Base-by-base conservation (phyloP, 768 basidiomycete genomes). In the Termitomyces sp. region DNA sequence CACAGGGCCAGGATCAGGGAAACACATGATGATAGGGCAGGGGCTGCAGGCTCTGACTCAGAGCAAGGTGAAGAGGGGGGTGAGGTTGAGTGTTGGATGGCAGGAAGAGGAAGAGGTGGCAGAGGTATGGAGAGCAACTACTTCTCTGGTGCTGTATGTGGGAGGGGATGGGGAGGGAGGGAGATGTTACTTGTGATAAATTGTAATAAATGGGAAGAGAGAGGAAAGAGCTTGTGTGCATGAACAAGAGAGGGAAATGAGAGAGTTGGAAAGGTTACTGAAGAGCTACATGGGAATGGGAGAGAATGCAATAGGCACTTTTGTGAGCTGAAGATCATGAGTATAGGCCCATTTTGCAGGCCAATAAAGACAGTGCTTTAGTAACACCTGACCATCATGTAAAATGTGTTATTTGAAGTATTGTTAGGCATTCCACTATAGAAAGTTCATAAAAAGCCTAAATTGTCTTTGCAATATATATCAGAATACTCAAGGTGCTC, bases 1-100 rank as follows among this genome's bases (percentile, higher is more conserved):
- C 1, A 2, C 5, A 10, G 15, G n/a, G 17, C 4, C 5, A n/a
- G 26, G n/a, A 26, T 7, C 14, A 33, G 37, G 37, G 11, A 77
- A 81, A 12, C 70, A 86, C 56, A 84, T 78, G 62, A 67, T 91
- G 14, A 67, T 88, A 9, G 82, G 86, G 3, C 87, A 90, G 67
- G 83, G 83, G 15, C 64, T 91, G 56, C 76, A 85, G 49, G 86
- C 88, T 31, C 64, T 76, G 66, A 69, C 67, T 68, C 46, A 64
- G 63, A 61, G 65, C 52, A 48, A 63, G 60, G 28, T 30, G 15
- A 9, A n/a, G 6, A 3, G 38, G n/a, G 11, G 26, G 15, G 38
- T n/a, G 26, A n/a, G 50, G n/a, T 2, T 40, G 28, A 63, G 66
- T 58, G 31, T 57, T 12, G 61, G 60, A 43, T 62, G 59, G 58